Base-by-base conservation (phyloP, 2,329 filamentous ascomycete species). In the Exophiala mesophila region DNA sequence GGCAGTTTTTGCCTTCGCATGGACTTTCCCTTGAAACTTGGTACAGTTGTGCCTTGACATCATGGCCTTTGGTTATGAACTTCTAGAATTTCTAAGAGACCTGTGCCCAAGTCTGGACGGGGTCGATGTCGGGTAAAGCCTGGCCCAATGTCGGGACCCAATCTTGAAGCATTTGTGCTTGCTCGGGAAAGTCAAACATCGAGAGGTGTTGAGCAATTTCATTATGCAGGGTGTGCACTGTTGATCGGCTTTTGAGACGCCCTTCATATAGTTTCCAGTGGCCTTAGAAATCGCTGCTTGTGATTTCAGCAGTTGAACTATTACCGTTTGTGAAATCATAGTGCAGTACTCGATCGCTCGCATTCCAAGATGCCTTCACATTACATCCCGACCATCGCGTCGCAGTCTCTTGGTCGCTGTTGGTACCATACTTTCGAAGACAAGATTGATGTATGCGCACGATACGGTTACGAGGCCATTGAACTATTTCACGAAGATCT, bases 401-500 rank as follows among this genome's bases (percentile, higher is more conserved):
- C 83, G 49, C 85, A 88, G 73, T 88, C 83, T 36, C 72, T 90
- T 1, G 85, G 85, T 30, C 79, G 83, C 30, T 80, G 78, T 55
- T 82, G 82, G 58, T 78, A 83, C 50, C 85, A 90, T 62, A 68
- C 71, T 19, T 70, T 90, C 16, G 63, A 71, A 1, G 66, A 75
- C 57, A 90, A 88, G 58, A 73, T 90, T 36, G 72, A 80, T 58
- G 76, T 80, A 66, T 85, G 85, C 7, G 68, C 75, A 4, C 68
- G 71, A 41, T 73, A 83, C 54, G 80, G 80, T 15, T 78, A 87
- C 58, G 62, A 74, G 45, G 83, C 82, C 38, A 76, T 90, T 51
- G 85, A 90, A 60, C 71, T 88, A 15, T 88, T 88, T 68, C 80
- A 83, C 61, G 85, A 90, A 59, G 85, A 90, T 59, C 72, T 90